Evolutionary conservation across 1,139 yeast species (phyloP).

Genomic region (Yamadazyma kanchanaburiensis): DNA sequence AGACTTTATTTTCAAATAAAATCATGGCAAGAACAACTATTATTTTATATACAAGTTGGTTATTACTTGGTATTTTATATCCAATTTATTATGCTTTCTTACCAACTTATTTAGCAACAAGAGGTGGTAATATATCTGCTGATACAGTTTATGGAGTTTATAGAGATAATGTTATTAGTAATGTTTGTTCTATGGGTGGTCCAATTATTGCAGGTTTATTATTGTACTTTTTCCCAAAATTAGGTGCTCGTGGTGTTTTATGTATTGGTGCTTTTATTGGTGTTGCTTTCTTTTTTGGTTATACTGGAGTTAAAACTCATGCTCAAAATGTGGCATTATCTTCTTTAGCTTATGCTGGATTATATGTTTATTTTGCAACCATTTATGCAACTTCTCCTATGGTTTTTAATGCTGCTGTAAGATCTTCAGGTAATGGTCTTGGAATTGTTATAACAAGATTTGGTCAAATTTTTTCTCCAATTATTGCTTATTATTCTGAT

Average conservation of each 20-base stretch:
- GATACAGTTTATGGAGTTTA: conserved; percentile 24
- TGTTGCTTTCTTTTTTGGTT: conserved; percentile 33
- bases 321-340: conserved; percentile 27
- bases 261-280: conserved; percentile 31
- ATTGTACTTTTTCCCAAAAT: conserved; percentile 19
- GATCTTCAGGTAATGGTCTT: conserved; percentile 34
- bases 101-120: conserved; percentile 33
- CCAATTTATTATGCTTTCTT: conserved; percentile 39
- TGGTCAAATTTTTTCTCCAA: conserved; percentile 27
- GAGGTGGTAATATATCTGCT: conserved; percentile 37
- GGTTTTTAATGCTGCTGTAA: conserved; percentile 31
- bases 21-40: conserved; percentile 25
- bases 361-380: conserved; percentile 32
- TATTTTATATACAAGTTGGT: conserved; percentile 32
- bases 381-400: conserved; percentile 35
- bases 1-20: conserved; percentile 23
- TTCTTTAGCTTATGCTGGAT: conserved; percentile 24
- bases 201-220: conserved; percentile 31
- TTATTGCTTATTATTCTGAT: conserved; percentile 27
- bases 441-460: conserved; percentile 27
- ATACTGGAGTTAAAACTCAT: conserved; percentile 27
- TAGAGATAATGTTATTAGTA: conserved; percentile 28
- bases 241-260: conserved; percentile 34
- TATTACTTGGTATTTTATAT: conserved; percentile 35
- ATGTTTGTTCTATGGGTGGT: conserved; percentile 27